A percentile compares a stretch with the other conserved stretches of the same genome.
Conservation (phyloP, 1,139 yeast genomes). For the Candida tetrigidarum region DNA sequence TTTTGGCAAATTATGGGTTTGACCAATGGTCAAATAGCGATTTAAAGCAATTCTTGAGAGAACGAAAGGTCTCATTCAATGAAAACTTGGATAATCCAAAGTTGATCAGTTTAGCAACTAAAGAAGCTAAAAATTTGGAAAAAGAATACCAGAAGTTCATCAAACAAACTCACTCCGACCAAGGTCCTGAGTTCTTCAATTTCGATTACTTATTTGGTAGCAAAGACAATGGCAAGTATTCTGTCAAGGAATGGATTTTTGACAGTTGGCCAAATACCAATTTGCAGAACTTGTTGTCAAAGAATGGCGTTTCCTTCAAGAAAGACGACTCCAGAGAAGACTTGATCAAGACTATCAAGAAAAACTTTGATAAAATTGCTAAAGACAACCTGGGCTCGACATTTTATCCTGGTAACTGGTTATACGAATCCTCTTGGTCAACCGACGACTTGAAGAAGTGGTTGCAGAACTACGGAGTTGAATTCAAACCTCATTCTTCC, state of each 20-base stretch:
- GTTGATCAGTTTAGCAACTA: constrained; percentile 35
- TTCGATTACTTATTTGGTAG: constrained; percentile 16
- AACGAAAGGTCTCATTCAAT: constrained; percentile 34
- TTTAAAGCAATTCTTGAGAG: constrained; percentile 34
- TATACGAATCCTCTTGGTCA: constrained; percentile 49
- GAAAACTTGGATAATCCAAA: constrained; percentile 28
- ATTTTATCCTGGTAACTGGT: constrained; percentile 53
- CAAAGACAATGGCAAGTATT: constrained; percentile 10
- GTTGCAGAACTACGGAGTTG: constrained; percentile 49
- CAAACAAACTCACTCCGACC: neutral
- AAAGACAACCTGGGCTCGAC: constrained; percentile 41
- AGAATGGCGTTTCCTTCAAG: constrained; percentile 28
- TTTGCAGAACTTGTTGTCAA: constrained; percentile 38
- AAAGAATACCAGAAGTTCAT: constrained; percentile 13
- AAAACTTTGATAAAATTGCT: constrained; percentile 40
- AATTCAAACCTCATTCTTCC: constrained; percentile 39
- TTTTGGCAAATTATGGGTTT: constrained; percentile 14
- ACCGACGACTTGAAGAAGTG: constrained; percentile 47
- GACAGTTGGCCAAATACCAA: constrained; percentile 49
- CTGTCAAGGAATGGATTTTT: constrained; percentile 43
- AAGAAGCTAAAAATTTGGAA: constrained; percentile 33
- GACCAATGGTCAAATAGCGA: constrained; percentile 29
- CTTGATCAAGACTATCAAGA: constrained; percentile 39
- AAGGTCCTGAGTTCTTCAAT: constrained; percentile 14
- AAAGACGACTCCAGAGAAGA: constrained; percentile 34